Evolutionary conservation across 2,329 filamentous ascomycete genomes (phyloP), one percentile per base, ranked within the genome.

Genomic region (Akanthomyces dipterigenus): DNA sequence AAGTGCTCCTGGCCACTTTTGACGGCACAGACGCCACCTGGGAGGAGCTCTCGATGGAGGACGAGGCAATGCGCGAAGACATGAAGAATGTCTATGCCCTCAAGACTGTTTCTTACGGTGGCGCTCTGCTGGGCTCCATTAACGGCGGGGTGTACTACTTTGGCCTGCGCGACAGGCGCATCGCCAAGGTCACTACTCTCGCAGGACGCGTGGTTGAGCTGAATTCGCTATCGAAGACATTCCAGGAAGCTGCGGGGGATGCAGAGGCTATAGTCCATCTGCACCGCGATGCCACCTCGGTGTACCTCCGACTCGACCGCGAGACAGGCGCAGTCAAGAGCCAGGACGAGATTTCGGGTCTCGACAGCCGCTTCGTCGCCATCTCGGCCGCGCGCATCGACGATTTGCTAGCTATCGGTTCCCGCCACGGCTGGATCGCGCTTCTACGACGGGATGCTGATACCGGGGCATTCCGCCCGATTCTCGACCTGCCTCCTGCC

Each of bases 121-220:
- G 74, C 6, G 79, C 77, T 5, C 66, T 84, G 6, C 65, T 86
- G 34, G 82, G 81, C 18, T 81, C 79, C 4, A 76, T 77, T 3
- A 75, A 70, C 24, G 82, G 81, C 22, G 75, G 75, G 12, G 61
- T 85, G 0, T 83, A 81, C 61, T 67, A 77, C 40, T 82, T 78
- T 64, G 68, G 67, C 11, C 65, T 72, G 28, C n/a, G 18, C 20
- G 62, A 66, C 18, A 67, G 64, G 4, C 67, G 68, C 2, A 53
- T 80, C 3, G 66, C 66, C 4, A 68, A 73, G 24, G 54, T 82
- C 1, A 67, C 74, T 0, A 73, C 70, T 5, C 70, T 83, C 2
- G 68, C 74, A 0, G 76, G 80, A 3, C 83, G 84, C 65, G 74
- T 85, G 18, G 75, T 78, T 12, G 80, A 83, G 28, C 77, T 85